Conservation (phyloP, 2,329 filamentous ascomycete genomes). For the Xylogone sp. region DNA sequence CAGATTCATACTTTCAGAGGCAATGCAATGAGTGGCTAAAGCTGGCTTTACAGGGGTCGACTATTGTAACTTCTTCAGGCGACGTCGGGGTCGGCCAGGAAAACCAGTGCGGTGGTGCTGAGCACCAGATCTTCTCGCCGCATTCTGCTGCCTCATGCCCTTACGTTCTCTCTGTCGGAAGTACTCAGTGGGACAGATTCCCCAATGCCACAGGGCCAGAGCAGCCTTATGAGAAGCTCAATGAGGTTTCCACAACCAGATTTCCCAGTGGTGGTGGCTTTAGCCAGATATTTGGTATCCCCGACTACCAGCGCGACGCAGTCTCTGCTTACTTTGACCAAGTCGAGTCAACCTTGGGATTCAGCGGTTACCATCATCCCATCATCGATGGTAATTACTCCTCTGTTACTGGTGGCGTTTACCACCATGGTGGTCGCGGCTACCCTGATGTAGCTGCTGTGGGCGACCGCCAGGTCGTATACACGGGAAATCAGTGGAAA, state of each 20-base stretch:
- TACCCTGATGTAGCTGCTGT: conserved; percentile 40
- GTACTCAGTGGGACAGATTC: conserved; percentile 21
- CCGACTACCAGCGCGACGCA: conserved; percentile 36
- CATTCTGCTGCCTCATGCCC: conserved; percentile 47
- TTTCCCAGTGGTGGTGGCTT: conserved; percentile 38
- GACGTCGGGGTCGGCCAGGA: conserved; percentile 44
- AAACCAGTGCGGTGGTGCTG: conserved; percentile 31
- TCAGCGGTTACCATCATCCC: conserved; percentile 27
- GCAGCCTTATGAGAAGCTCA: conserved; percentile 18
- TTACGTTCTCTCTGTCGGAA: conserved; percentile 46
- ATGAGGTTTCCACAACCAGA: conserved; percentile 24
- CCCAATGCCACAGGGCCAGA: conserved; percentile 17
- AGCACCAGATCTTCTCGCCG: conserved; percentile 41
- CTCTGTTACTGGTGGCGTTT: conserved; percentile 27
- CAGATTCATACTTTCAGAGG: conserved; percentile 48
- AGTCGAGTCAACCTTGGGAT: conserved; percentile 26
- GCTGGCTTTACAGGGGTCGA: conserved; percentile 45
- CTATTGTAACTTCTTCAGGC: conserved; percentile 44
- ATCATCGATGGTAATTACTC: conserved; percentile 26
- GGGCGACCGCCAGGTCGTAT: conserved; percentile 25
- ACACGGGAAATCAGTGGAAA: conserved; percentile 19
- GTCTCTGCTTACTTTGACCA: conserved; percentile 36
- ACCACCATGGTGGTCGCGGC: conserved; percentile 36
- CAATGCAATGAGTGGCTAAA: conserved; percentile 51
- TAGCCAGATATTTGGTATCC: conserved; percentile 36